Percentiles rank a stretch among this genome's conserved stretches.
Evolutionary conservation across 2,329 filamentous ascomycete genomes (phyloP).

Genomic region (Fusarium robinianum): DNA sequence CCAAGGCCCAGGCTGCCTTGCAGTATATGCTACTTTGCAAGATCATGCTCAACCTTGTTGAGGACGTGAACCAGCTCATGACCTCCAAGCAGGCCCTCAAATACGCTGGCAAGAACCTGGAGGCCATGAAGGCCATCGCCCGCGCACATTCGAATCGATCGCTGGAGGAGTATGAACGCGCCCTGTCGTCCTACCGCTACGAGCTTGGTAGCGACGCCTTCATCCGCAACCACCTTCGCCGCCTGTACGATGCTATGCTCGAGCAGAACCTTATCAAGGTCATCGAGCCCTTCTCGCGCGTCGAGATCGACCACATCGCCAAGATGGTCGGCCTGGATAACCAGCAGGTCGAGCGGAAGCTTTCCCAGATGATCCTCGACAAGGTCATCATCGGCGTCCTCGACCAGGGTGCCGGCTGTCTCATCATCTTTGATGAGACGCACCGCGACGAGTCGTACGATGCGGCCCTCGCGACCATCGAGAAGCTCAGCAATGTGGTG

Average conservation of each 20-base stretch:
- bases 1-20: slow-evolving; percentile 91
- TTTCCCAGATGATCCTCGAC: slow-evolving; percentile 99
- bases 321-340: slow-evolving; percentile 97
- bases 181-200: slow-evolving; percentile 86
- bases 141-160: slow-evolving; percentile 94
- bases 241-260: slow-evolving; percentile 96
- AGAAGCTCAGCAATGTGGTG: slow-evolving; percentile 95
- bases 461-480: slow-evolving; percentile 89
- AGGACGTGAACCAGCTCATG: slow-evolving; percentile 95
- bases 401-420: slow-evolving; percentile 94
- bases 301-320: slow-evolving; percentile 95
- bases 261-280: slow-evolving; percentile 99
- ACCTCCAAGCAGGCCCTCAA: slow-evolving; percentile 95
- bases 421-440: slow-evolving; percentile 96
- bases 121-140: slow-evolving; percentile 99
- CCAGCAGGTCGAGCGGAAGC: slow-evolving; percentile 94
- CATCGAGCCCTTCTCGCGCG: slow-evolving; percentile 96
- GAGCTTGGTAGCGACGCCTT: slow-evolving; percentile 94
- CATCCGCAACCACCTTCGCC: slow-evolving; percentile 93
- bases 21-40: slow-evolving; percentile 99
- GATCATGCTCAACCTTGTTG: slow-evolving; percentile 96
- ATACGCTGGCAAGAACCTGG: slow-evolving; percentile 92
- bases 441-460: slow-evolving; percentile 93
- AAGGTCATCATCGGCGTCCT: slow-evolving; percentile 98
- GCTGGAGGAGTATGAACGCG: slow-evolving; percentile 94